Conservation (phyloP, 331 rosid species). For the Prunus yedoensis region DNA sequence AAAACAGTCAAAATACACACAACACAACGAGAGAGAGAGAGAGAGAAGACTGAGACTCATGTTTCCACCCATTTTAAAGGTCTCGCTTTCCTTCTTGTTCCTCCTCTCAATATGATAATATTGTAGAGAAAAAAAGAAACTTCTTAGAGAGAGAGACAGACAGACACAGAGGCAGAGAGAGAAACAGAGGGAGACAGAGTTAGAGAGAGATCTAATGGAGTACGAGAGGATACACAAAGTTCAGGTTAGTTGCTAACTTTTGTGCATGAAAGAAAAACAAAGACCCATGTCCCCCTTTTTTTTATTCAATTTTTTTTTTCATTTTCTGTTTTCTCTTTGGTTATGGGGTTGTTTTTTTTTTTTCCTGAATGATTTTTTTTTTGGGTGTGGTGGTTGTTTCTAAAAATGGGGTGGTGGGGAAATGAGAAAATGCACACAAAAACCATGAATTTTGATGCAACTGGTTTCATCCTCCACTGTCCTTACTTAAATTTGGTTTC, state of each 20-base stretch:
- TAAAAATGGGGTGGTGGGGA: background rate
- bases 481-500: background rate
- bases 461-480: background rate
- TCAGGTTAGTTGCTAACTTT: slow-evolving; percentile 58
- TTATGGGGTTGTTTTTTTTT: background rate
- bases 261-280: background rate
- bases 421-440: background rate
- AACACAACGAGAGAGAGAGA: background rate
- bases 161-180: slow-evolving; percentile 1
- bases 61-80: slow-evolving; percentile 23
- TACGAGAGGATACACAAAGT: slow-evolving; percentile 87
- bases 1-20: background rate
- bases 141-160: background rate
- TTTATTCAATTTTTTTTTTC: background rate
- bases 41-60: slow-evolving; percentile 4
- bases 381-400: background rate
- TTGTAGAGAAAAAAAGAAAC: background rate
- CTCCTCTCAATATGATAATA: slow-evolving; percentile 25
- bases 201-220: slow-evolving; percentile 66
- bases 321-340: background rate
- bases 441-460: background rate
- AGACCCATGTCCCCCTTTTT: slow-evolving; percentile 3
- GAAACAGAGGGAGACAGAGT: slow-evolving; percentile 12
- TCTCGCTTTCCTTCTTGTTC: slow-evolving; percentile 18
- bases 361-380: background rate